A percentile compares a stretch with the other conserved stretches of the same genome.
Conservation (phyloP, 805 yeast genomes). For the Nematodospora valgi region DNA sequence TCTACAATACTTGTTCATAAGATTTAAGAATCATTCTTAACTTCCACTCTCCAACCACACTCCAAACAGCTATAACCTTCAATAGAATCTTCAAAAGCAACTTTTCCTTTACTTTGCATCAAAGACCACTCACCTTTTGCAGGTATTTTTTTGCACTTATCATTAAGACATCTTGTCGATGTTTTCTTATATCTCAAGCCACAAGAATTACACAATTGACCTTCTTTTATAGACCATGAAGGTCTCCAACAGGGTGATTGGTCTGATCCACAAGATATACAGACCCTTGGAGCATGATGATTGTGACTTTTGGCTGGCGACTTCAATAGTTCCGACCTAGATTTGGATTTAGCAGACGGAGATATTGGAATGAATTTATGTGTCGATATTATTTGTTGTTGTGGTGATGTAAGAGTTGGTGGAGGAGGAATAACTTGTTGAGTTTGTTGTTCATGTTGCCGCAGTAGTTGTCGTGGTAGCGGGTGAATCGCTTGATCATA, state of each 20-base stretch:
- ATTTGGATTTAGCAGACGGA: conserved; percentile 35
- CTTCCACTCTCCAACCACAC: conserved; percentile 43
- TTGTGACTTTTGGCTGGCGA: conserved; percentile 26
- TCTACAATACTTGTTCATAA: no score
- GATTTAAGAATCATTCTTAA: no score
- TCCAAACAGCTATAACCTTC: conserved; percentile 41
- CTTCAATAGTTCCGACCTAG: conserved; percentile 27
- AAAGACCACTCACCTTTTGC: conserved; percentile 94
- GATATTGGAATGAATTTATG: conserved; percentile 40
- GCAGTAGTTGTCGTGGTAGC: no score
- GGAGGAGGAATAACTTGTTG: no score
- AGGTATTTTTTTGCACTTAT: conserved; percentile 80
- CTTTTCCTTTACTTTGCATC: conserved; percentile 70
- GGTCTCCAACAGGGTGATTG: conserved; percentile 99
- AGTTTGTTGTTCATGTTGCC: no score
- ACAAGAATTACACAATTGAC: conserved; percentile 96
- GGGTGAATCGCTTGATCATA: no score
- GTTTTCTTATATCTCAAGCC: conserved; percentile 94
- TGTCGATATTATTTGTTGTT: conserved; percentile 8
- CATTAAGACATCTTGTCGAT: conserved; percentile 80
- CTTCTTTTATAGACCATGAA: conserved; percentile 85
- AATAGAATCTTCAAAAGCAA: conserved; percentile 34
- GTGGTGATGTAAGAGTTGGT: conserved; percentile 9
- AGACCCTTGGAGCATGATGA: conserved; percentile 46
- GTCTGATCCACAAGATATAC: conserved; percentile 86